These are phyloP conservation scores for Picea sitchensis DNA, from an alignment of 75 land plant genomes.

Conservation along the genomic window DNA sequence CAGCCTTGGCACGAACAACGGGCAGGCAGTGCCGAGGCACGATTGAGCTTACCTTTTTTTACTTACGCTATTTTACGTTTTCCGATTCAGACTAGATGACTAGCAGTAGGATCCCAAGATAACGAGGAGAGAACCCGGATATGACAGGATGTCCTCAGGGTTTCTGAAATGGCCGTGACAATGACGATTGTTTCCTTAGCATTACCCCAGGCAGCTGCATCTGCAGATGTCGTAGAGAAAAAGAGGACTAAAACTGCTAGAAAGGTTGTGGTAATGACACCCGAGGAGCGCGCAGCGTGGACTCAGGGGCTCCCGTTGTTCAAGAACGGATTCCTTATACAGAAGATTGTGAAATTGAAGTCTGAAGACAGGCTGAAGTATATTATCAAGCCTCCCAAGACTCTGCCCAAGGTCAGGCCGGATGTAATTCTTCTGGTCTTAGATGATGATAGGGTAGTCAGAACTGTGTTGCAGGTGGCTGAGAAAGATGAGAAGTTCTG, in stretches of 20 bases:
- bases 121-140: not conserved
- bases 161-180: slow-evolving; percentile 31
- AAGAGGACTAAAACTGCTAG: not conserved
- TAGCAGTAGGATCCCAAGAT: not conserved
- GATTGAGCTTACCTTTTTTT: no score
- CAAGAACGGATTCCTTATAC: slow-evolving; percentile 59
- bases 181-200: slow-evolving; percentile 34
- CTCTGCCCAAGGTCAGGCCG: slow-evolving; percentile 29
- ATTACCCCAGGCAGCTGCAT: slow-evolving; percentile 17
- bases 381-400: slow-evolving; percentile 57
- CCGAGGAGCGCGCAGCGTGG: slow-evolving; percentile 71
- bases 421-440: slow-evolving; percentile 64
- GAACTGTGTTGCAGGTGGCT: slow-evolving; percentile 66
- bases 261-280: slow-evolving; percentile 27
- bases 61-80: no score
- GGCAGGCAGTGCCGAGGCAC: no score
- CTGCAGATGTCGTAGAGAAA: slow-evolving; percentile 8
- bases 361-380: slow-evolving; percentile 65
- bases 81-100: not conserved
- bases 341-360: slow-evolving; percentile 46
- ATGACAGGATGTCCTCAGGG: not conserved
- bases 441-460: slow-evolving; percentile 74
- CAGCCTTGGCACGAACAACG: no score
- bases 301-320: slow-evolving; percentile 59
- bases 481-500: slow-evolving; percentile 67